A percentile compares a stretch with the other conserved stretches of the same genome.
Evolutionary conservation across 179 eudicot species (phyloP).

Genomic region (Spinacia oleracea): DNA sequence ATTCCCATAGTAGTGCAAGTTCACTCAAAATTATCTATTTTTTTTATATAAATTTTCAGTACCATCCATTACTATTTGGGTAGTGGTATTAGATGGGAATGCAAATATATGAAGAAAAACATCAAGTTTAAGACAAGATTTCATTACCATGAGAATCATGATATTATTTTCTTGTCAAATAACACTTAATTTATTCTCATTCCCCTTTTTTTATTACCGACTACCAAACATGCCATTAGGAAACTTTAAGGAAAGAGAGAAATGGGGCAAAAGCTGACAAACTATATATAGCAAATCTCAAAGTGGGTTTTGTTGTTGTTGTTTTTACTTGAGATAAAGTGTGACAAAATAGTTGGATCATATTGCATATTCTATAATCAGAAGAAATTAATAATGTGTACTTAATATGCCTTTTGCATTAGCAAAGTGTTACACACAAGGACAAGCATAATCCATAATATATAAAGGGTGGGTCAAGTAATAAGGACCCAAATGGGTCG

Average conservation of each 20-base stretch:
- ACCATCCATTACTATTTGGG: no score
- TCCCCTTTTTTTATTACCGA: no score
- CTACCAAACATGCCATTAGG: not conserved
- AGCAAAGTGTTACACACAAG: not conserved
- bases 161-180: no score
- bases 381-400: not conserved
- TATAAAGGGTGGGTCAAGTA: constrained; percentile 4
- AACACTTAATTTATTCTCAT: no score
- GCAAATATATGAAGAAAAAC: no score
- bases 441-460: constrained; percentile 9
- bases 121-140: no score
- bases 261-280: not conserved
- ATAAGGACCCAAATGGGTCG: not conserved
- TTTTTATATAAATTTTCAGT: no score
- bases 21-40: no score
- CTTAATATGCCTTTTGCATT: constrained; percentile 11
- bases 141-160: no score
- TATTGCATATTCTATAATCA: not conserved
- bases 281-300: not conserved
- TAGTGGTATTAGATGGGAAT: no score
- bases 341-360: constrained; percentile 10
- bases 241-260: not conserved
- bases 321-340: no score
- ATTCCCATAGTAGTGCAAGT: no score
- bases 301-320: not conserved